Evolutionary conservation across 2,329 filamentous ascomycete species (phyloP).

Genomic region (Xylariaceae sp.): DNA sequence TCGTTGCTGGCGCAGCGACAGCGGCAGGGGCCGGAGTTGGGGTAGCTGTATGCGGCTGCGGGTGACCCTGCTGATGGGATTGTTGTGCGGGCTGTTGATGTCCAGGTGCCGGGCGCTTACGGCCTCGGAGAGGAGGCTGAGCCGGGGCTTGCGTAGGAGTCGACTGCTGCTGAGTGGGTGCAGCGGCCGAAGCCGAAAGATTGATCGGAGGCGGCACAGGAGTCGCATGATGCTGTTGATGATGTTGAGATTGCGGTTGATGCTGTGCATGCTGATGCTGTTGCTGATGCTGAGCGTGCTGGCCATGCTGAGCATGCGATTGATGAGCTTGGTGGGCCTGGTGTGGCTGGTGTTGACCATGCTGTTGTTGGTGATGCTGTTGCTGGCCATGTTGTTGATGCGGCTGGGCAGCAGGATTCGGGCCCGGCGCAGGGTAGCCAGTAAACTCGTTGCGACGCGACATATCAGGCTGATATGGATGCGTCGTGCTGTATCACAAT

Average conservation of each 20-base stretch:
- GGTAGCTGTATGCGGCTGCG: conserved; percentile 32
- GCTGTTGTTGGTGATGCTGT: conserved; percentile 43
- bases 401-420: conserved; percentile 42
- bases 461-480: conserved; percentile 60
- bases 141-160: conserved; percentile 44
- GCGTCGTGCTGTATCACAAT: conserved; percentile 49
- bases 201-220: conserved; percentile 46
- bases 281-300: conserved; percentile 45
- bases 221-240: conserved; percentile 44
- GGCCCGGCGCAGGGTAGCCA: conserved; percentile 38
- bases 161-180: conserved; percentile 43
- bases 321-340: conserved; percentile 39
- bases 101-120: conserved; percentile 43
- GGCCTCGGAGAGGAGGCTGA: conserved; percentile 42
- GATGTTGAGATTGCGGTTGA: conserved; percentile 44
- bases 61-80: conserved; percentile 27
- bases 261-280: conserved; percentile 45
- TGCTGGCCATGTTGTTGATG: conserved; percentile 43
- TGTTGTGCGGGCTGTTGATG: conserved; percentile 32
- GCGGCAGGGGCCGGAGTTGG: conserved; percentile 38
- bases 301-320: conserved; percentile 40
- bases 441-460: conserved; percentile 52
- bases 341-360: conserved; percentile 46
- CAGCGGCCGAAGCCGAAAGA: conserved; percentile 39
- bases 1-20: conserved; percentile 43